Evolutionary conservation across 495 filamentous ascomycete species (phyloP).

Genomic region (Penicillium soppii): DNA sequence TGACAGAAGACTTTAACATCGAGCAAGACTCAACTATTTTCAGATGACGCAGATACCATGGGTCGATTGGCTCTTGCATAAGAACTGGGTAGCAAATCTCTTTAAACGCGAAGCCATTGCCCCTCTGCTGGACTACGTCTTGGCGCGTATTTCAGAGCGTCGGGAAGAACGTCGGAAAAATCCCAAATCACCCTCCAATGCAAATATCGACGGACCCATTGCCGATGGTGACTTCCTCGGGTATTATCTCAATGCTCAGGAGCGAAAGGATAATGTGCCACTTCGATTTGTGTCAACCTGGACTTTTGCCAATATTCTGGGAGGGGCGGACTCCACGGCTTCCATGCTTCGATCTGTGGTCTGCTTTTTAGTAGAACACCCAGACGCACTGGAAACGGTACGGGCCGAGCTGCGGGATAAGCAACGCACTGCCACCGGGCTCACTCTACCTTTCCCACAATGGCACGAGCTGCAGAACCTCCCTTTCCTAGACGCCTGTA

Average conservation of each 20-base stretch:
- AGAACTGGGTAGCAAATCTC: slow-evolving; percentile 19
- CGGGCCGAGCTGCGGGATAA: slow-evolving; percentile 12
- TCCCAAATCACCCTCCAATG: neutral
- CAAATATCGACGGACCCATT: slow-evolving; percentile 3
- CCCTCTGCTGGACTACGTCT: neutral
- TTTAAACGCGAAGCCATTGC: slow-evolving; percentile 4
- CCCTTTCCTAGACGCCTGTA: slow-evolving; percentile 38
- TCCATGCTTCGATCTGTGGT: slow-evolving; percentile 33
- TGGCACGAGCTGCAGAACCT: slow-evolving; percentile 28
- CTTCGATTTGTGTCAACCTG: slow-evolving; percentile 14
- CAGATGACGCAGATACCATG: slow-evolving; percentile 19
- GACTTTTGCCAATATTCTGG: slow-evolving; percentile 33
- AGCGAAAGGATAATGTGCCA: slow-evolving; percentile 1
- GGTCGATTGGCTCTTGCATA: slow-evolving; percentile 17
- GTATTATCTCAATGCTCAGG: slow-evolving; percentile 3
- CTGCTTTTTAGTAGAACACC: slow-evolving; percentile 30
- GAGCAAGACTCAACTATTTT: neutral
- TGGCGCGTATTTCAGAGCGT: neutral
- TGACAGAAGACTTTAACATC: neutral
- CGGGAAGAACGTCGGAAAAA: neutral
- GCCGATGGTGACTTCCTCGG: slow-evolving; percentile 4
- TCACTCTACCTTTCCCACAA: slow-evolving; percentile 12
- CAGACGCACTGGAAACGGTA: slow-evolving; percentile 21
- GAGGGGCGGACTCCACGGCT: slow-evolving; percentile 45
- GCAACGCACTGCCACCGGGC: slow-evolving; percentile 2